A percentile compares a stretch with the other conserved stretches of the same genome.
These are phyloP conservation scores for Plectosphaerella cucumerina DNA, from an alignment of 2,329 filamentous ascomycete genomes.

Conservation along the genomic window DNA sequence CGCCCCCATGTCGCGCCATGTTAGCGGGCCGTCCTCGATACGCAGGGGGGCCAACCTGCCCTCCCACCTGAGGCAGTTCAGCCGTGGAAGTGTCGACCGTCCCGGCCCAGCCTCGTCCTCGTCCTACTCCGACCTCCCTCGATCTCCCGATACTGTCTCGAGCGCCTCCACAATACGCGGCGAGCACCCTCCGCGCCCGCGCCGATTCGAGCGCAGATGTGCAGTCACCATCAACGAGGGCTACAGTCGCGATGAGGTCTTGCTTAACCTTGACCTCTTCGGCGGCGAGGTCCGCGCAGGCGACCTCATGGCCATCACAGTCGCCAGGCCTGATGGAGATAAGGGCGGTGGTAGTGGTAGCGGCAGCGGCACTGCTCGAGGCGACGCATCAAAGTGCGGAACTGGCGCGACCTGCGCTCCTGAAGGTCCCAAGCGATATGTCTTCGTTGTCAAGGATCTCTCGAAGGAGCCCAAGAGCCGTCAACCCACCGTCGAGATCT, in stretches of 20 bases:
- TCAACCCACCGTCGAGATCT: constrained; percentile 64
- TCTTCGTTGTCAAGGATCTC: constrained; percentile 71
- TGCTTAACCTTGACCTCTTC: constrained; percentile 72
- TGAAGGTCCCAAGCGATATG: constrained; percentile 44
- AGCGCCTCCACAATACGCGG: constrained; percentile 44
- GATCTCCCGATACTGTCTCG: constrained; percentile 45
- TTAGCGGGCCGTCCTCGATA: constrained; percentile 30
- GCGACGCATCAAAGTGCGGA: constrained; percentile 4
- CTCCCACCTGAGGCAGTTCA: constrained; percentile 49
- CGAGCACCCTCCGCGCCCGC: constrained; percentile 20
- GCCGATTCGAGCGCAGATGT: constrained; percentile 42
- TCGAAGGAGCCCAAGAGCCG: constrained; percentile 62
- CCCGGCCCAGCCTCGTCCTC: constrained; percentile 17
- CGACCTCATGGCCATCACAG: constrained; percentile 68
- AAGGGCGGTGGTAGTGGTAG: constrained; percentile 6
- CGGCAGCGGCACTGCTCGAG: constrained; percentile 11
- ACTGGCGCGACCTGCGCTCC: constrained; percentile 13
- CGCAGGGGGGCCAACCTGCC: constrained; percentile 46
- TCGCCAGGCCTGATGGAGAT: constrained; percentile 45
- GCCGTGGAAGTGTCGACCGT: constrained; percentile 42
- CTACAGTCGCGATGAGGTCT: constrained; percentile 72
- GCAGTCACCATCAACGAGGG: constrained; percentile 64
- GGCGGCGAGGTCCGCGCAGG: constrained; percentile 60
- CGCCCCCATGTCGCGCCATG: constrained; percentile 36
- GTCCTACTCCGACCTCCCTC: constrained; percentile 30